Base-by-base conservation (phyloP, 768 basidiomycete species). In the Postia placenta region DNA sequence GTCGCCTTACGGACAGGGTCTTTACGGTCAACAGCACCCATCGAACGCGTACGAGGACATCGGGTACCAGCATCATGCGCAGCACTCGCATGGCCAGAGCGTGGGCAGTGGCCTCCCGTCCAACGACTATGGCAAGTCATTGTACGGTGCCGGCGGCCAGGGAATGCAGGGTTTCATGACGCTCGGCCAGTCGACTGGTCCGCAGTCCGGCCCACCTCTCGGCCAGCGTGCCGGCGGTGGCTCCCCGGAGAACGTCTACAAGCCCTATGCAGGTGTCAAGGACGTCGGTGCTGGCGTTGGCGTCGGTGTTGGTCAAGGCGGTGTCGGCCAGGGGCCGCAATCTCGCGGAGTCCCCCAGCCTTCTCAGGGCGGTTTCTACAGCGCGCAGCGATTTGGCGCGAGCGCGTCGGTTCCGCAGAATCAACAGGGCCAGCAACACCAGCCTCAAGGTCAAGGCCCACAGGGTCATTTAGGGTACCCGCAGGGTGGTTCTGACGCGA, bases 211-310 rank as follows among this genome's bases (percentile, higher is more conserved):
- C 3, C 76, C 76, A 11, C 69, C 69, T 23, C 64, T 73, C 27
- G 67, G 67, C 20, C 71, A 74, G 47, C 72, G 74, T 14, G 67
- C 75, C 12, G 71, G 73, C 17, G 78, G 74, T 27, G 70, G 73
- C 12, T 87, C 85, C 5, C 86, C 87, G 1, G 87, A 89, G 65
- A 69, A 79, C 6, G 68, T 83, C 14, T 89, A 87, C 68, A 89
- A 90, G 61, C 81, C 85, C 11, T 89, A 88, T 59, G 69, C 66
- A n/a, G 66, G 64, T 3, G 69, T 74, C 11, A 86, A 87, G 69
- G 87, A 85, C 49, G 78, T 78, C 2, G 53, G 74, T 2, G 67
- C 72, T 17, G 71, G 73, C 19, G 74, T 69, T 33, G 72, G 72
- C 30, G 52, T 63, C 20, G 70, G 74, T 12, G 69, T 72, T 17